These are phyloP conservation scores for Gloeostereum incarnatum DNA, from an alignment of 768 basidiomycete species.

Conservation along the genomic window DNA sequence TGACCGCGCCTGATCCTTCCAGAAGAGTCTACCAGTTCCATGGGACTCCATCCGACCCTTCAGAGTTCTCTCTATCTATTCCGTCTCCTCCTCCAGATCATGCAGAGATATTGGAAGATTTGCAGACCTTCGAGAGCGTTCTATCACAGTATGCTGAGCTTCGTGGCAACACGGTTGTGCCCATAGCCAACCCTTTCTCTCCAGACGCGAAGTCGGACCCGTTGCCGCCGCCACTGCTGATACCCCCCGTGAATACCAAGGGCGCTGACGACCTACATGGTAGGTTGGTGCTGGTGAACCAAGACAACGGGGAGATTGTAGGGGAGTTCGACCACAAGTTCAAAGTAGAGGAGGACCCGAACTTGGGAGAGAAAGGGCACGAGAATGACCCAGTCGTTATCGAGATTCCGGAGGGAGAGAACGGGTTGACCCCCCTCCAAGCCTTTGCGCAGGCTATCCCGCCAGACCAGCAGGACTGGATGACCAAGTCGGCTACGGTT, in stretches of 20 bases:
- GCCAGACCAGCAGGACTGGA: conserved; percentile 62
- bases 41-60: conserved; percentile 24
- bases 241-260: conserved; percentile 5
- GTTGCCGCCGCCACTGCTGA: conserved; percentile 5
- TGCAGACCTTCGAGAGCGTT: conserved; percentile 59
- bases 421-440: conserved; percentile 31
- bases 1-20: conserved; percentile 21
- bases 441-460: conserved; percentile 55
- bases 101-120: conserved; percentile 36
- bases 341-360: conserved; percentile 47
- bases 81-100: conserved; percentile 18
- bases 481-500: conserved; percentile 50
- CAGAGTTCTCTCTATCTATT: conserved; percentile 26
- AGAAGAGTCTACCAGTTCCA: conserved; percentile 36
- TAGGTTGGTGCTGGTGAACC: conserved; percentile 62
- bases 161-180: conserved; percentile 12
- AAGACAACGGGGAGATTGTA: conserved; percentile 62
- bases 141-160: conserved; percentile 56
- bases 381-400: conserved; percentile 64
- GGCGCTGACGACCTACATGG: conserved; percentile 30
- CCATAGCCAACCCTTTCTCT: conserved; percentile 1
- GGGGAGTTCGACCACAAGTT: conserved; percentile 57
- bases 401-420: conserved; percentile 47
- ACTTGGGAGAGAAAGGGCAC: conserved; percentile 36
- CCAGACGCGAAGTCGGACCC: neutral